Evolutionary conservation across 2,329 filamentous ascomycete species (phyloP).

Genomic region (Aspergillus sp.): DNA sequence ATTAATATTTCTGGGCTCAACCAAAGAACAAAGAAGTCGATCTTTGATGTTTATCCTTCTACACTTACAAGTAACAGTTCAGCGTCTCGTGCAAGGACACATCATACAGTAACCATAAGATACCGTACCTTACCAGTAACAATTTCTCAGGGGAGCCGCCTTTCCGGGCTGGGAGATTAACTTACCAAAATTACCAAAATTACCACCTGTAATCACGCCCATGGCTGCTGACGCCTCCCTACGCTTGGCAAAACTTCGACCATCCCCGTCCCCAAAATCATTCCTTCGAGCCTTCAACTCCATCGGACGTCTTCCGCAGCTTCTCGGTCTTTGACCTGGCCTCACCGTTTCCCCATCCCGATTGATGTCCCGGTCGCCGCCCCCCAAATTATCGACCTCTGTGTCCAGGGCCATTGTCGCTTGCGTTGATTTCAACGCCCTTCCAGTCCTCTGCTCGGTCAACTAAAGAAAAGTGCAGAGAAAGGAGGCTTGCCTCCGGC

Average conservation of each 20-base stretch:
- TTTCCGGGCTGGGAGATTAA: slow-evolving; percentile 20
- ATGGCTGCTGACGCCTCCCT: slow-evolving; percentile 36
- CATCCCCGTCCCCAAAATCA: slow-evolving; percentile 30
- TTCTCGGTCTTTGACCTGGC: slow-evolving; percentile 21
- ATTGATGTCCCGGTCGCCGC: slow-evolving; percentile 32
- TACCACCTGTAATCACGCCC: slow-evolving; percentile 24
- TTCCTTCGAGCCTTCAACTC: slow-evolving; percentile 22
- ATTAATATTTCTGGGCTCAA: too few relatives aligned
- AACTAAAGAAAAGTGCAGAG: slow-evolving; percentile 33
- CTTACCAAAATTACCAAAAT: slow-evolving; percentile 19
- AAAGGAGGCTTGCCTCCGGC: slow-evolving; percentile 46
- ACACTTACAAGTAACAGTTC: not conserved
- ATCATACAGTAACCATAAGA: not conserved
- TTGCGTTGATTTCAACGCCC: slow-evolving; percentile 26
- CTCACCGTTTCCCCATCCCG: slow-evolving; percentile 21
- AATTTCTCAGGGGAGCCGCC: slow-evolving; percentile 15
- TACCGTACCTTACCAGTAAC: slow-evolving; percentile 7
- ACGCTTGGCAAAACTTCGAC: slow-evolving; percentile 34
- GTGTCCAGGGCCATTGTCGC: slow-evolving; percentile 25
- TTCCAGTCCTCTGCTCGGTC: slow-evolving; percentile 31
- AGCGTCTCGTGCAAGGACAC: too few relatives aligned
- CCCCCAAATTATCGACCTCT: slow-evolving; percentile 23
- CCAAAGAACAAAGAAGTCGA: not conserved
- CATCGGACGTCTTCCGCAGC: slow-evolving; percentile 22
- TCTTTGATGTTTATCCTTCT: not conserved